phyloP scores from a whole-genome alignment of 2,329 filamentous ascomycete genomes.

The Ilyonectria destructans region DNA sequence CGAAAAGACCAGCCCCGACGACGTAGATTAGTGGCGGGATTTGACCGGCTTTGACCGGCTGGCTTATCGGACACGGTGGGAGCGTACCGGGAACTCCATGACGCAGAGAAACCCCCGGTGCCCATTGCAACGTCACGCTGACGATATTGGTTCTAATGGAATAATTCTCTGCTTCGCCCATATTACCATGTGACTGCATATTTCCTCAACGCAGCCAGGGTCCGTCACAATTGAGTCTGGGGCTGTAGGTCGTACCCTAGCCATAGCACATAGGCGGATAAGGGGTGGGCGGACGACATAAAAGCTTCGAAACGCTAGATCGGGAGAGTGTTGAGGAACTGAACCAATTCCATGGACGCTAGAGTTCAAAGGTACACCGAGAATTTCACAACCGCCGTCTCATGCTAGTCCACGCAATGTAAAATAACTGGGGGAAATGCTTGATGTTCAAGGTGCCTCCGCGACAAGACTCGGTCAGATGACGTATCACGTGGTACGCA shows the following conservation, averaged over 20 bases:
- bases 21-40: slow-evolving; percentile 59
- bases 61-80: neutral
- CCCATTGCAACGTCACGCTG: neutral
- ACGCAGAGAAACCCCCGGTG: neutral
- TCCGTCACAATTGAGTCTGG: neutral
- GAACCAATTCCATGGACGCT: neutral
- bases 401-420: neutral
- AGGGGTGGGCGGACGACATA: neutral
- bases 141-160: slow-evolving; percentile 1
- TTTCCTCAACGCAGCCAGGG: neutral
- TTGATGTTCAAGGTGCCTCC: neutral
- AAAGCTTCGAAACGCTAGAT: neutral
- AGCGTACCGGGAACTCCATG: neutral
- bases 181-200: neutral
- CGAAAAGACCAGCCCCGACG: slow-evolving; percentile 56
- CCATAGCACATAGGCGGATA: too few relatives aligned
- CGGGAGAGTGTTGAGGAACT: neutral
- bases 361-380: neutral
- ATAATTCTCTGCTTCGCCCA: neutral
- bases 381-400: neutral
- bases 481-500: slow-evolving; percentile 7
- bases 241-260: neutral
- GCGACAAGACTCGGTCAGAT: neutral
- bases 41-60: neutral
- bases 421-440: neutral